phyloP scores from a whole-genome alignment of 495 filamentous ascomycete species.

The Durotheca rogersii region DNA sequence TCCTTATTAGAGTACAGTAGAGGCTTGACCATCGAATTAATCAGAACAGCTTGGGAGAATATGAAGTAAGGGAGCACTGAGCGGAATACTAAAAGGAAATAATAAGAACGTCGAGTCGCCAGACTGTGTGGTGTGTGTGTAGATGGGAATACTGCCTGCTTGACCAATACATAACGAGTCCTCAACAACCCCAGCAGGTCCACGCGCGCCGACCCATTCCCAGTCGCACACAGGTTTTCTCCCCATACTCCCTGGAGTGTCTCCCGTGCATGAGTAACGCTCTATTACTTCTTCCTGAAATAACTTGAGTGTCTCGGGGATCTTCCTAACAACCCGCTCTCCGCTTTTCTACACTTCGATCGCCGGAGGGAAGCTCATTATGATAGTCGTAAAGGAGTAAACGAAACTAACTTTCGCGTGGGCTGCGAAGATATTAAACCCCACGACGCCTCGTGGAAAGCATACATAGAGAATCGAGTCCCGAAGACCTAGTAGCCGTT shows the following conservation, averaged over 20 bases:
- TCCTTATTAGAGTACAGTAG: constrained; percentile 44
- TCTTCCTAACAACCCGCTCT: constrained; percentile 18
- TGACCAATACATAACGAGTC: constrained; percentile 31
- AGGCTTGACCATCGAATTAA: constrained; percentile 41
- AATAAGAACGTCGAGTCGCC: constrained; percentile 37
- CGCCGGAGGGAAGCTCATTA: constrained; percentile 18
- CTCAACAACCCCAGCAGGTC: constrained; percentile 22
- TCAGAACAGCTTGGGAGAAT: constrained; percentile 35
- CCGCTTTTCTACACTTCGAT: constrained; percentile 3
- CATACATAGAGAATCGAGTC: constrained; percentile 25
- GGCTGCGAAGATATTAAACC: constrained; percentile 16
- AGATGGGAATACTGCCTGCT: constrained; percentile 37
- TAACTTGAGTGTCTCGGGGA: constrained; percentile 13
- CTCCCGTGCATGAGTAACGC: constrained; percentile 19
- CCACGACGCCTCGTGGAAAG: constrained; percentile 32
- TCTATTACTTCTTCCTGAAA: constrained; percentile 27
- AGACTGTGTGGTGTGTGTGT: no score
- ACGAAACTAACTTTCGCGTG: constrained; percentile 23
- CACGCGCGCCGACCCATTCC: constrained; percentile 16
- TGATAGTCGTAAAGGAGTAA: constrained; percentile 27
- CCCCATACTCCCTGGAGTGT: constrained; percentile 20
- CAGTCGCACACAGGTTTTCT: constrained; percentile 30
- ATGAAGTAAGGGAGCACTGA: constrained; percentile 35
- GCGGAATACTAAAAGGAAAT: constrained; percentile 43
- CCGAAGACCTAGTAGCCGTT: constrained; percentile 78